A percentile compares a stretch with the other conserved stretches of the same genome.
Conservation (phyloP, 192 early-diverging fungal genomes). For the Coemansia sp. region DNA sequence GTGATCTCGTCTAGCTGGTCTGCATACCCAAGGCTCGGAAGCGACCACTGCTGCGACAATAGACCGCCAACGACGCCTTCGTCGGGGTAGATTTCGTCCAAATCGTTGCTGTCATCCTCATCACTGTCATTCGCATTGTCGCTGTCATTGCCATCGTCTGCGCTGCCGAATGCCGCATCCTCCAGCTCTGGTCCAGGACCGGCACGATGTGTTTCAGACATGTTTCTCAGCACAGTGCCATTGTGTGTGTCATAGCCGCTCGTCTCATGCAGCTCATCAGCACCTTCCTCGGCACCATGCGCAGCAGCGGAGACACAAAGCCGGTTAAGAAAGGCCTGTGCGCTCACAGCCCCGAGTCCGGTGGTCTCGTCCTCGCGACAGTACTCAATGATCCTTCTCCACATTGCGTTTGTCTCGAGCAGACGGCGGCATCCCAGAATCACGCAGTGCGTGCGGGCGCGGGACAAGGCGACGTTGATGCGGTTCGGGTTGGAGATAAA, state of each 20-base stretch:
- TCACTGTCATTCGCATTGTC: neutral
- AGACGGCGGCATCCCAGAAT: conserved; percentile 32
- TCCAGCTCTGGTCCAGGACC: neutral
- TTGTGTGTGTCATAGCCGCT: neutral
- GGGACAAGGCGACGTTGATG: conserved; percentile 59
- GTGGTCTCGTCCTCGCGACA: conserved; percentile 19
- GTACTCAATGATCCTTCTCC: conserved; percentile 43
- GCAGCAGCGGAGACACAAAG: conserved; percentile 16
- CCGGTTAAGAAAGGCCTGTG: conserved; percentile 42
- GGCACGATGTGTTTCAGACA: neutral
- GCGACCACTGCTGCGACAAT: conserved; percentile 42
- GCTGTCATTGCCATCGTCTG: neutral
- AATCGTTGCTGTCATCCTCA: neutral
- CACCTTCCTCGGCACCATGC: neutral
- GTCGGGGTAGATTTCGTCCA: conserved; percentile 14
- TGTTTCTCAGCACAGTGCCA: neutral
- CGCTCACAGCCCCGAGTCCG: conserved; percentile 13
- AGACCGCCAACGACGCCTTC: conserved; percentile 43
- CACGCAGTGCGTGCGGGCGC: conserved; percentile 51
- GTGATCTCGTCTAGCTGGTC: neutral
- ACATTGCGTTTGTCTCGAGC: conserved; percentile 47
- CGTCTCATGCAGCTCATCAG: neutral
- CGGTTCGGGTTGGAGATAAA: conserved; percentile 56
- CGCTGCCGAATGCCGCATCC: neutral
- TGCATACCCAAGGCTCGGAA: conserved; percentile 14